A percentile compares a stretch with the other conserved stretches of the same genome.
phyloP scores from a whole-genome alignment of 2,329 filamentous ascomycete genomes.

The Phialemonium atrogriseum region DNA sequence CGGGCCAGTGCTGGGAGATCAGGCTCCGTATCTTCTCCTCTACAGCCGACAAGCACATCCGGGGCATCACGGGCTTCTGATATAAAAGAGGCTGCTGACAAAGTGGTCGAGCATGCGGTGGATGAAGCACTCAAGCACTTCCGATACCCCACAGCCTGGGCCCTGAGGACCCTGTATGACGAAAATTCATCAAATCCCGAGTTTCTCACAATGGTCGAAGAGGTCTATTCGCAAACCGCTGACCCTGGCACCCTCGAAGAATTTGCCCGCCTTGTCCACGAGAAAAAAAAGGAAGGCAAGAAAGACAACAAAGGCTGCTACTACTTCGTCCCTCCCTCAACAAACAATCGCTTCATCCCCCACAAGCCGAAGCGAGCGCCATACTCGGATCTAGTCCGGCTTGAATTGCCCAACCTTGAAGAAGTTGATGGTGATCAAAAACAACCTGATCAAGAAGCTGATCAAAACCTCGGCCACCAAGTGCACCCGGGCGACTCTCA shows the following conservation, averaged over 20 bases:
- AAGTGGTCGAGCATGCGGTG: conserved; percentile 48
- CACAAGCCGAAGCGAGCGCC: conserved; percentile 40
- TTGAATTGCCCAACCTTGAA: conserved; percentile 26
- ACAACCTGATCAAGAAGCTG: conserved; percentile 2
- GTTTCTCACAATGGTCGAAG: conserved; percentile 49
- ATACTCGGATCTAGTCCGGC: conserved; percentile 37
- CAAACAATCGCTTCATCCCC: conserved; percentile 31
- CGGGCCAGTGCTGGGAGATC: conserved; percentile 5
- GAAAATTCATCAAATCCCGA: conserved; percentile 41
- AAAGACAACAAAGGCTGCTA: conserved; percentile 41
- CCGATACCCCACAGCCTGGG: conserved; percentile 55
- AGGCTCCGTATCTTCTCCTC: conserved; percentile 14
- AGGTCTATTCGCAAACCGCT: conserved; percentile 50
- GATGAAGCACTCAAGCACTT: conserved; percentile 47
- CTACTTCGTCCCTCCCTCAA: conserved; percentile 44
- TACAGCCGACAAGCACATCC: conserved; percentile 11
- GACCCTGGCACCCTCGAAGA: conserved; percentile 39
- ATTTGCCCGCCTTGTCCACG: conserved; percentile 41
- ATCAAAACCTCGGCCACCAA: conserved; percentile 1
- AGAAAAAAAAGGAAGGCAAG: conserved; percentile 50
- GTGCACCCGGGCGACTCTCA: background rate
- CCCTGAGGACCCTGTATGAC: conserved; percentile 51
- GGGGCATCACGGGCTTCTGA: conserved; percentile 14
- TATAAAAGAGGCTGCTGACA: conserved; percentile 38
- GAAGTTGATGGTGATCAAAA: conserved; percentile 5